Base-by-base conservation (phyloP, 768 basidiomycete species). In the Pilatotrama ljubarskyi region DNA sequence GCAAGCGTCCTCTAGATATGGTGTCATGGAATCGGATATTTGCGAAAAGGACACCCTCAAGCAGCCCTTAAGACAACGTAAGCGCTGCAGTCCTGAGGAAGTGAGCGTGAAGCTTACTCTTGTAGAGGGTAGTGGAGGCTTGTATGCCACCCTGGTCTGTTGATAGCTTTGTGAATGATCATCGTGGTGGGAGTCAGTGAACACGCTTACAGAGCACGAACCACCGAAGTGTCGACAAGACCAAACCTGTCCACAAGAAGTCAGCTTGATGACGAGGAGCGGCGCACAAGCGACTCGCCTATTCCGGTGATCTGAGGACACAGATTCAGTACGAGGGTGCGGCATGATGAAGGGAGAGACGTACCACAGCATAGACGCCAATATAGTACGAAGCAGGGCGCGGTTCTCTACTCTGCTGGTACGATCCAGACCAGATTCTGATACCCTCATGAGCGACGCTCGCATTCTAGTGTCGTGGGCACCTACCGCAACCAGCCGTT, bases 21-120 rank as follows among this genome's bases (percentile, higher is more conserved):
- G 94, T 97, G 68, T 97, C 95, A 66, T 96, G 95, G 80, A 97
- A 96, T 41, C 94, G 84, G 57, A 96, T 87, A 46, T 92, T 84
- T 8, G 94, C 91, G 67, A 95, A 95, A 1, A 97, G 76, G 2
- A 96, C 87, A 0, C 86, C 73, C 68, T 95, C 89, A 25, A 95
- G 75, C 38, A 95, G 79, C 36, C 78, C 84, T 81, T 24, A 18
- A 62, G 57, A 43, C 17, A 65, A 24, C 4, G 3, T 17, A 72
- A n/a, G 18, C 25, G 55, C 40, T 2, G 1, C 5, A 6, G 18
- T 8, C 13, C 25, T 20, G 51, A 20, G 2, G 11, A 25, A 18
- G 2, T 13, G 22, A 48, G 24, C 6, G 20, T 5, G 26, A 14
- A 3, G n/a, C 58, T 32, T 61, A 87, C 87, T 76, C 69, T 90